Evolutionary conservation across 2,329 filamentous ascomycete species (phyloP), one percentile per base, ranked within the genome.

Genomic region (Clonostachys solani): DNA sequence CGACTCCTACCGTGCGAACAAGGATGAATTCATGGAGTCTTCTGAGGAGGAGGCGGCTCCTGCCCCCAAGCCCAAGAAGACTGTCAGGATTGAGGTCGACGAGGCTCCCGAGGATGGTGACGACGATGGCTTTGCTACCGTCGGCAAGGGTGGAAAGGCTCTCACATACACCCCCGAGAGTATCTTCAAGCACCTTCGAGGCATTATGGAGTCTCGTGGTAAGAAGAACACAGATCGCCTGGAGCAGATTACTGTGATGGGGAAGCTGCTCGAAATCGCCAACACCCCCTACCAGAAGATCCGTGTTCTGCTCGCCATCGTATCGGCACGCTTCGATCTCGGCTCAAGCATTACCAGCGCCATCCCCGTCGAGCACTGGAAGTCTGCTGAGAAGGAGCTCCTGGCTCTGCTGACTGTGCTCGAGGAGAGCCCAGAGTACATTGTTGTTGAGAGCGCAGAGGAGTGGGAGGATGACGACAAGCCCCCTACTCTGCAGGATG

Each of bases 401-500:
- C 80, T 81, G 13, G 78, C 78, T 43, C 80, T 99, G 33, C 78
- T 99, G 38, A 74, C 83, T 51, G 83, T 91, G 16, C 83, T 99
- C 38, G 89, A 95, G 66, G 70, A 79, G 50, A 89, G 89, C 72
- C 77, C 78, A 51, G 84, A 94, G 54, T 87, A 92, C 63, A 77
- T 97, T 45, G 89, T 99, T 43, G 77, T 94, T 19, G 94, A 99
- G 72, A 85, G 82, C 56, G 94, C 90, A 18, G 94, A 99, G 65
- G 94, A 99, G 71, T 97, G 94, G 94, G 94, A 99, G 57, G 94
- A 99, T 61, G 95, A 99, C 57, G 95, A 99, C 60, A 97, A 96
- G 77, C 80, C 84, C 38, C 94, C 94, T 13, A 77, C 78, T 33
- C 75, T 92, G 56, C 81, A 80, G 48, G 68, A 78, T 18, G 89